Percentiles rank a stretch among this genome's conserved stretches.
Conservation (phyloP, 768 basidiomycete genomes). For the Psilocybe tampanensis region DNA sequence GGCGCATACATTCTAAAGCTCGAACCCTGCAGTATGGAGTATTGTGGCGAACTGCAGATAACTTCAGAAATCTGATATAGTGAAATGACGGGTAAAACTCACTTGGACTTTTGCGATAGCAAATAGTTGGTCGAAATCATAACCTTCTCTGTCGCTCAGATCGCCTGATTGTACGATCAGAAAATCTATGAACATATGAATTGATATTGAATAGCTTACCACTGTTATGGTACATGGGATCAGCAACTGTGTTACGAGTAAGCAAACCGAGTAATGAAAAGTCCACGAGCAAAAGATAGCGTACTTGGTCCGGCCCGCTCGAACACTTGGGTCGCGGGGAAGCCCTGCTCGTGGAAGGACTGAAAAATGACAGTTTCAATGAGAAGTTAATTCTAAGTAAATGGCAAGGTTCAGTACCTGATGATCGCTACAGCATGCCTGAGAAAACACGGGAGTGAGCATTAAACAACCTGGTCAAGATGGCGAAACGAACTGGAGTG, state of each 20-base stretch:
- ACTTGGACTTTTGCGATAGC: slow-evolving; percentile 90
- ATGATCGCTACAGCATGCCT: slow-evolving; percentile 93
- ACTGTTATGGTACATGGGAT: slow-evolving; percentile 90
- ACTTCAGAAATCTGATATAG: background rate
- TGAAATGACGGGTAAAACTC: background rate
- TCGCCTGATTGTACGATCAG: slow-evolving; percentile 53
- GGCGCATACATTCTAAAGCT: slow-evolving; percentile 28
- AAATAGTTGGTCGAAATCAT: slow-evolving; percentile 80
- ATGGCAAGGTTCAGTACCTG: slow-evolving; percentile 47
- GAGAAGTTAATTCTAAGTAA: background rate
- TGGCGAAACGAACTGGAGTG: slow-evolving; percentile 48
- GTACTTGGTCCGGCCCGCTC: slow-evolving; percentile 79
- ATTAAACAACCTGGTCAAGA: background rate
- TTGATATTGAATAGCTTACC: slow-evolving; percentile 39
- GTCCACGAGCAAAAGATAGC: slow-evolving; percentile 18
- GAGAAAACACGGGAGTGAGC: slow-evolving; percentile 2
- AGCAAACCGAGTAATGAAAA: background rate
- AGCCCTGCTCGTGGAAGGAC: slow-evolving; percentile 84
- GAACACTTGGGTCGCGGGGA: slow-evolving; percentile 85
- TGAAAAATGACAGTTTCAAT: slow-evolving; percentile 26
- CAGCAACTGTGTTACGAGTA: slow-evolving; percentile 54
- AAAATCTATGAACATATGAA: background rate
- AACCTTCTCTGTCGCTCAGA: slow-evolving; percentile 75
- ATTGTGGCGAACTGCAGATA: slow-evolving; percentile 62
- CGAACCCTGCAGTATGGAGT: slow-evolving; percentile 69